phyloP scores from a whole-genome alignment of 331 rosid genomes.

The Saraca asoca region DNA sequence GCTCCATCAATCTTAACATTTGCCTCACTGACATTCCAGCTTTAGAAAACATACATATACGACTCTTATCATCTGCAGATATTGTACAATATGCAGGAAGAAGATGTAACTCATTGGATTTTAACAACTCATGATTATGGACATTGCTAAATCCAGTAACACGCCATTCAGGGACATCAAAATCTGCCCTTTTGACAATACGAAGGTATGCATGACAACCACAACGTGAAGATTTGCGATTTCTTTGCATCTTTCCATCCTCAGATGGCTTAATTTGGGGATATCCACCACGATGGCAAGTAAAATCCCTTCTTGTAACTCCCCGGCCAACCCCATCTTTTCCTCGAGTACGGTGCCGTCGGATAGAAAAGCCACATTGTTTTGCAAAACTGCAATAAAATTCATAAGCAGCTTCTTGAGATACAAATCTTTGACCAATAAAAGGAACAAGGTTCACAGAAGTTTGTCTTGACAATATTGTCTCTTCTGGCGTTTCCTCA shows the following conservation, averaged over 20 bases:
- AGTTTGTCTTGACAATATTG: constrained; percentile 77
- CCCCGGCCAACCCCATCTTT: constrained; percentile 94
- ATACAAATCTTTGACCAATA: constrained; percentile 77
- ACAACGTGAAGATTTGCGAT: constrained; percentile 78
- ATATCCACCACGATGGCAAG: constrained; percentile 87
- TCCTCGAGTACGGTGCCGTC: constrained; percentile 86
- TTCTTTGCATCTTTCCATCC: constrained; percentile 82
- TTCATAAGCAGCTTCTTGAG: constrained; percentile 91
- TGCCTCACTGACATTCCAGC: constrained; percentile 95
- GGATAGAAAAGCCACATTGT: constrained; percentile 82
- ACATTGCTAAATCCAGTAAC: constrained; percentile 77
- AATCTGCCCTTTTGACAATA: constrained; percentile 73
- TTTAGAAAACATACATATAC: constrained; percentile 83
- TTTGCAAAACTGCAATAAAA: constrained; percentile 84
- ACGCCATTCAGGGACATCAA: constrained; percentile 93
- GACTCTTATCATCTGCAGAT: constrained; percentile 83
- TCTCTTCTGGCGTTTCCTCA: constrained; percentile 64
- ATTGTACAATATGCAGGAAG: constrained; percentile 70
- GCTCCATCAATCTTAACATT: constrained; percentile 85
- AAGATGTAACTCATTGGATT: constrained; percentile 62
- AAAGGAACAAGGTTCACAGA: constrained; percentile 80
- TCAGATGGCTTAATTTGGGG: constrained; percentile 82
- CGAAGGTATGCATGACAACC: constrained; percentile 89
- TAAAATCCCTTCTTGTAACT: constrained; percentile 84
- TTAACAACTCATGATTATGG: constrained; percentile 77